phyloP scores from a whole-genome alignment of 2,329 filamentous ascomycete genomes.

The Bisporella sp. region DNA sequence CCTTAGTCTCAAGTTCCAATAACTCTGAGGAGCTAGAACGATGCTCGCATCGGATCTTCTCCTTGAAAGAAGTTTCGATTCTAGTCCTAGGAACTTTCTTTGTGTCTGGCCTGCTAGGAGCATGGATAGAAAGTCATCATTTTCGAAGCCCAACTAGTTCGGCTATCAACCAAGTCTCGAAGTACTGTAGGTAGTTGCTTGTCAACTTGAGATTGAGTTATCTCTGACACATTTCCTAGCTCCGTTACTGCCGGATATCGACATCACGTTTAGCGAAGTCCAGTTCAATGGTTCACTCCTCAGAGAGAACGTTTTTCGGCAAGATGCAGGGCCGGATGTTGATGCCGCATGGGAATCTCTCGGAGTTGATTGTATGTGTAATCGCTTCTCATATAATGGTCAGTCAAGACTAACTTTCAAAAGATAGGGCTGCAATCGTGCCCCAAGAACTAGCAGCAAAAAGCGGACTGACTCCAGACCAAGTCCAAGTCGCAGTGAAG shows the following conservation, averaged over 20 bases:
- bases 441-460: neutral
- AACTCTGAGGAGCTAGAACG: no score
- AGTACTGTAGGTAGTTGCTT: constrained; percentile 16
- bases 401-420: neutral
- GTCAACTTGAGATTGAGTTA: neutral
- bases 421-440: constrained; percentile 9
- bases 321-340: constrained; percentile 37
- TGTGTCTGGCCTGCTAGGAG: no score
- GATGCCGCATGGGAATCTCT: constrained; percentile 45
- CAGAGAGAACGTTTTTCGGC: constrained; percentile 42
- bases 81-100: no score
- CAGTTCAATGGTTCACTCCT: constrained; percentile 45
- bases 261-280: constrained; percentile 29
- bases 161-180: constrained; percentile 13
- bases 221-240: constrained; percentile 10
- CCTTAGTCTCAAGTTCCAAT: no score
- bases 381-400: neutral
- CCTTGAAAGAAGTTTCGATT: no score
- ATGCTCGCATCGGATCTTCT: no score
- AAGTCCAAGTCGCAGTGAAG: constrained; percentile 41
- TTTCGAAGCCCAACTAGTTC: no score
- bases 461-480: constrained; percentile 25
- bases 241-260: constrained; percentile 33
- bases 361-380: constrained; percentile 37
- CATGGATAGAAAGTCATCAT: no score